These are phyloP conservation scores for Fragilaria crotonensis DNA, from an alignment of 108 stramenopile species.

Conservation along the genomic window DNA sequence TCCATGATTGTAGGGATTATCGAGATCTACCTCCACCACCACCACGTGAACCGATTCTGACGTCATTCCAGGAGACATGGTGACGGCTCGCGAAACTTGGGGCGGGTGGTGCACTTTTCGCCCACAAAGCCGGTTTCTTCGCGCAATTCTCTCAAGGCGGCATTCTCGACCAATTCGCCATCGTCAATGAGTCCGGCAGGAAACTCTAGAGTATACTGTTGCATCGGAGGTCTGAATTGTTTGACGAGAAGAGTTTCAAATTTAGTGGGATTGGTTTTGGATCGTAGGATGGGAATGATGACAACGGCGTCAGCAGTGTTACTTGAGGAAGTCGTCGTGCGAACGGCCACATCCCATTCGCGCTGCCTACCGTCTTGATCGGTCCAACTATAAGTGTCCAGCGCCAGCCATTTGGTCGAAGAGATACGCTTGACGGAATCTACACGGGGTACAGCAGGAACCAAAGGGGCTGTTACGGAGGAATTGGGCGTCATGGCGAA, in stretches of 20 bases:
- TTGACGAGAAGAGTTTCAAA: conserved; percentile 43
- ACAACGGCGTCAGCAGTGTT: conserved; percentile 49
- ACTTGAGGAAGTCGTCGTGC: conserved; percentile 42
- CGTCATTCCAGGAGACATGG: conserved; percentile 57
- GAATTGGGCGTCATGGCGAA: no score
- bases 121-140: conserved; percentile 75
- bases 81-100: conserved; percentile 16
- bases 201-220: conserved; percentile 50
- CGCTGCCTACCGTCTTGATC: conserved; percentile 25
- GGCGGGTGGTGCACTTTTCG: conserved; percentile 21
- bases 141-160: conserved; percentile 52
- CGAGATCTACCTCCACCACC: conserved; percentile 50
- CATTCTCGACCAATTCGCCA: conserved; percentile 39
- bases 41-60: conserved; percentile 56
- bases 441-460: conserved; percentile 7
- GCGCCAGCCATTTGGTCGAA: conserved; percentile 22
- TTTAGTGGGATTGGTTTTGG: conserved; percentile 9
- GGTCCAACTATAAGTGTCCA: conserved; percentile 25
- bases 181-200: conserved; percentile 78
- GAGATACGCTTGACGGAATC: conserved; percentile 10
- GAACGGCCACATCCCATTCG: conserved; percentile 52
- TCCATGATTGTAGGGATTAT: conserved; percentile 23
- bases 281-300: conserved; percentile 45
- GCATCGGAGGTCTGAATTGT: conserved; percentile 67
- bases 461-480: no score